Base-by-base conservation (phyloP, 768 basidiomycete species). In the Mycena olivaceomarginata region DNA sequence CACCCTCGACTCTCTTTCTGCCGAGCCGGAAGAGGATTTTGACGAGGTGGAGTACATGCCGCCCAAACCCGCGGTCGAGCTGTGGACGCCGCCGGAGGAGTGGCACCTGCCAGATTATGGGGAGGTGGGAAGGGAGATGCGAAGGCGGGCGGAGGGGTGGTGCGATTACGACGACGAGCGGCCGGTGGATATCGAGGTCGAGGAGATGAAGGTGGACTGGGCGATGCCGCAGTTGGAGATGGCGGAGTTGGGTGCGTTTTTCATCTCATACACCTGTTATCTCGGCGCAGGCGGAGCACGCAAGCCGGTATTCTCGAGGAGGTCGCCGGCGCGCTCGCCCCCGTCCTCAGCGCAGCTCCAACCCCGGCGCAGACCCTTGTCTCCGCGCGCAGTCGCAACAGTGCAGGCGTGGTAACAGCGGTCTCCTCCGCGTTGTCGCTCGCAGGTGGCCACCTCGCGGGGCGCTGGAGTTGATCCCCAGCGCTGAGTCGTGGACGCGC, bases 21-120 rank as follows among this genome's bases (percentile, higher is more conserved):
- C 3, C 31, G 40, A 40, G 60, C 20, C 20, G 8, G 4, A 39
- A 4, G 86, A 87, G 65, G 88, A 89, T 78, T 82, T 83, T 64
- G 90, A 89, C 68, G 90, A 91, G 75, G 83, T 91, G 59, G 91
- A 92, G 78, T 91, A 90, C 77, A 88, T 89, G 86, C 83, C 90
- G 16, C 91, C 91, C 4, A 91, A 90, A 78, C 88, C 85, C 10
- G 79, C 87, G 22, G 82, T 89, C 88, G 74, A 63, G 20, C 5
- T 7, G 53, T 53, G 53, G 85, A 16, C 85, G 37, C 89, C 89
- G 1, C 88, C 87, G 1, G 84, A 90, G 69, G 88, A 89, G 56
- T 89, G 90, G 72, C 85, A 86, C 1, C 76, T 91, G 22, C 90
- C 90, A 0, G 80, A 90, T 75, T 91, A 89, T 77, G 86, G 82